Conservation (phyloP, 2,329 filamentous ascomycete genomes). For the Penicillium sp. region DNA sequence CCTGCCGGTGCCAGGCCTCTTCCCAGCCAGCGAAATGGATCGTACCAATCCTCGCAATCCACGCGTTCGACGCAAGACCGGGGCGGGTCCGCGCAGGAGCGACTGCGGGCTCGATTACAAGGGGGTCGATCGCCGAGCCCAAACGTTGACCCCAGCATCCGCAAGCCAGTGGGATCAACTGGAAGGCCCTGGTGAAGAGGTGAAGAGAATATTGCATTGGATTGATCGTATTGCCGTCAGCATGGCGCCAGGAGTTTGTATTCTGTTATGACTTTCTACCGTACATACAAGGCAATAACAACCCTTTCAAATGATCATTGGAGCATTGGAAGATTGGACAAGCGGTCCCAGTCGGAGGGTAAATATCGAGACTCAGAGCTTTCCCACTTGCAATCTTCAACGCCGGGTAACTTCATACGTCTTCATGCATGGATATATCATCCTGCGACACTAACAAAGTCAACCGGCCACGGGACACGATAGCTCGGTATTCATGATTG, state of each 20-base stretch:
- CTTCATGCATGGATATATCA: no score
- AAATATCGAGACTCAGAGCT: no score
- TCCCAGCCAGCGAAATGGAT: slow-evolving; percentile 70
- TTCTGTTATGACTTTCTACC: slow-evolving; percentile 1
- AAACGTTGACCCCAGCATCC: slow-evolving; percentile 31
- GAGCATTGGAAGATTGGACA: no score
- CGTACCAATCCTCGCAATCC: slow-evolving; percentile 60
- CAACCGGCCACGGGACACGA: no score
- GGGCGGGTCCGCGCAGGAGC: slow-evolving; percentile 64
- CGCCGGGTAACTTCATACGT: no score
- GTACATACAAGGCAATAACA: no score
- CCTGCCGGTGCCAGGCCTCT: slow-evolving; percentile 55
- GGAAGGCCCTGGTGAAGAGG: slow-evolving; percentile 18
- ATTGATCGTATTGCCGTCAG: slow-evolving; percentile 16
- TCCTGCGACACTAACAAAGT: no score
- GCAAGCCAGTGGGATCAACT: slow-evolving; percentile 34
- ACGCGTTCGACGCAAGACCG: slow-evolving; percentile 32
- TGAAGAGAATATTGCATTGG: slow-evolving; percentile 6
- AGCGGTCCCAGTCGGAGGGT: no score
- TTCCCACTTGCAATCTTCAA: no score
- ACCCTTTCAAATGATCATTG: no score
- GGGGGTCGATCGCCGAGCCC: slow-evolving; percentile 44
- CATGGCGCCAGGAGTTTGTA: slow-evolving; percentile 22
- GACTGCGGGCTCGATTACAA: slow-evolving; percentile 76
- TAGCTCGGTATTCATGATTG: no score